Base-by-base conservation (phyloP, 1,139 yeast species). In the Kluyveromyces sp. region DNA sequence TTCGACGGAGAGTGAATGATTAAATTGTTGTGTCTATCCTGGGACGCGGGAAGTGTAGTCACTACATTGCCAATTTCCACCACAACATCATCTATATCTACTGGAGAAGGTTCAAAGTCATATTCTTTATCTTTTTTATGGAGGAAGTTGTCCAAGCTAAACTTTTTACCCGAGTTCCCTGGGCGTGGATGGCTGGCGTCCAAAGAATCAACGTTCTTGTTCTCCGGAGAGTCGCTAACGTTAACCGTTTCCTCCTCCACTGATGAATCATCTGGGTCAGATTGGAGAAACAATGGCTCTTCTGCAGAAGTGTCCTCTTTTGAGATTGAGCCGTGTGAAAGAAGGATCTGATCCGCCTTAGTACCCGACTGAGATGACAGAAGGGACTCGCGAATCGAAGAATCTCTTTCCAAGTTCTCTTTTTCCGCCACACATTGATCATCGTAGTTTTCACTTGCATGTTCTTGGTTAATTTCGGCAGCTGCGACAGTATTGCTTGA, bases 1-100 rank as follows among this genome's bases (percentile, higher is more conserved):
- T 6, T 7, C 3, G 20, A n/a, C 15, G n/a, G 28, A 12, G 41
- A 26, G 11, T 38, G 41, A 25, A 38, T 12, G 3, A 38, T 26
- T n/a, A 38, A 15, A 7, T 31, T 32, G 19, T 38, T 28, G 15
- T 32, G 15, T 12, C 31, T 18, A 31, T 38, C 41, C 31, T 28
- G 29, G 31, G 41, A 38, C 4, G 29, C 41, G 9, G 41, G 36
- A n/a, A 22, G 29, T 3, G 36, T 38, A 12, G 36, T 31, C 9
- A 38, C 42, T 9, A 43, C 45, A 28, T 53, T 58, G 30, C 55
- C 61, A 20, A 57, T 54, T 36, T 55, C 54, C 25, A 56, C 43
- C 2, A 46, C 43, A 9, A 51, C 40, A 19, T 43, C 46, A 30
- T 46, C 49, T n/a, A 32, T 36, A n/a, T 34, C 45, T 18, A 40